Percentiles rank a stretch among this genome's conserved stretches.
phyloP scores from a whole-genome alignment of 2,329 filamentous ascomycete species.

The Neospermospora avenae region DNA sequence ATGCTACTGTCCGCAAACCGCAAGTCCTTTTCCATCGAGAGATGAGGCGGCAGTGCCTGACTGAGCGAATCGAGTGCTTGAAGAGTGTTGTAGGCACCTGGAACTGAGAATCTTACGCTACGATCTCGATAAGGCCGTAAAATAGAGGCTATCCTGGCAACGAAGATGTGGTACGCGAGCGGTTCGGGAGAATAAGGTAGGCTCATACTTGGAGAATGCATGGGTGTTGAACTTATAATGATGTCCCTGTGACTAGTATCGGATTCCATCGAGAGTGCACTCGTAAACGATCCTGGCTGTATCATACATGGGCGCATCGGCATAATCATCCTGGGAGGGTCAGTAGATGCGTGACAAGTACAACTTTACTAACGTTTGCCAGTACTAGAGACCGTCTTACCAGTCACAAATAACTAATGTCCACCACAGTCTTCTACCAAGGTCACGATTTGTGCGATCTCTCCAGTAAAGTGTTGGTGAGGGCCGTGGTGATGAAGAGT shows the following conservation, averaged over 20 bases:
- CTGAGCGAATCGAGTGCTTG: not conserved
- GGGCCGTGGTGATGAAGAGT: not conserved
- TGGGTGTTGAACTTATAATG: not conserved
- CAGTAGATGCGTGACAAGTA: not conserved
- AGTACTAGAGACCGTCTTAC: not conserved
- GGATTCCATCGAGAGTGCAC: not conserved
- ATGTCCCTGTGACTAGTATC: not conserved
- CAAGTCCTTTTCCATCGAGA: not conserved
- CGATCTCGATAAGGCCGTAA: not conserved
- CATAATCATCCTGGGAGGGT: constrained; percentile 2
- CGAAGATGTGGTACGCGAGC: not conserved
- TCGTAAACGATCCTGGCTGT: not conserved
- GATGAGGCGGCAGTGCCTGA: not conserved
- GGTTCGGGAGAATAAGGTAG: not conserved
- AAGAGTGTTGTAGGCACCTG: not conserved
- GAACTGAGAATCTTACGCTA: not conserved
- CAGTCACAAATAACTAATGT: constrained; percentile 10
- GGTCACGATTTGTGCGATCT: not conserved
- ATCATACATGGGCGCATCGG: not conserved
- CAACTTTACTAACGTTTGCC: not conserved
- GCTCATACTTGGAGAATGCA: not conserved
- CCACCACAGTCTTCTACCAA: constrained; percentile 8
- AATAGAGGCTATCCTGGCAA: not conserved
- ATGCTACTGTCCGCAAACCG: not conserved
- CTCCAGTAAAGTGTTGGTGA: not conserved